Conservation (phyloP, 306 rosid genomes). For the Chamaecrista fasciculata region DNA sequence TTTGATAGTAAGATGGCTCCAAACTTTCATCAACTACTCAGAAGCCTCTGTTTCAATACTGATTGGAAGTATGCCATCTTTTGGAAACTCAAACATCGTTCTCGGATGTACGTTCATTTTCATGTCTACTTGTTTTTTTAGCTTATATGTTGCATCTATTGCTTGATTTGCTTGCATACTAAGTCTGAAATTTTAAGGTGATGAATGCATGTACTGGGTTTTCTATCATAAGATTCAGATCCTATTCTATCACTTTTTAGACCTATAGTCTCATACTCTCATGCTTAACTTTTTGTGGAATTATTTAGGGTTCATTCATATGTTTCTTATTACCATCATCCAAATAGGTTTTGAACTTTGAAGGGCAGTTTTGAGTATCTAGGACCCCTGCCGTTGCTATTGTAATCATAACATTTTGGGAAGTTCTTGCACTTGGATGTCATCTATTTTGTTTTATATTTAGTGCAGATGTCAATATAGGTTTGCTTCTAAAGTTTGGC, state of each 20-base stretch:
- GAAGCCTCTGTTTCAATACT: constrained; percentile 75
- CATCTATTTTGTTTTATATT: neutral
- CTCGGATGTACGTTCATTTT: constrained; percentile 61
- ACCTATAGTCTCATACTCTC: neutral
- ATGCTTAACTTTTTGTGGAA: neutral
- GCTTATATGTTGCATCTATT: neutral
- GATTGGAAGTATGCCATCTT: constrained; percentile 94
- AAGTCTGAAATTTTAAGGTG: constrained; percentile 4
- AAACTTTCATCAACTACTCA: constrained; percentile 62
- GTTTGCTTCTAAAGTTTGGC: neutral
- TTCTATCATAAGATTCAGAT: neutral
- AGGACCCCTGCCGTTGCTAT: neutral
- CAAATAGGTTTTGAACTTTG: neutral
- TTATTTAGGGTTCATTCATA: constrained; percentile 2
- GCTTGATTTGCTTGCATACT: constrained; percentile 4
- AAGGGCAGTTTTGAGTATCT: neutral
- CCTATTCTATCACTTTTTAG: neutral
- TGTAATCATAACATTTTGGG: neutral
- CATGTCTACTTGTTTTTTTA: neutral
- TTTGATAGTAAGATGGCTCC: constrained; percentile 53
- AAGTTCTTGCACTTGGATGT: neutral
- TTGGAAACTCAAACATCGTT: constrained; percentile 88
- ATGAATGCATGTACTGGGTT: constrained; percentile 2
- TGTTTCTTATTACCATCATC: neutral
- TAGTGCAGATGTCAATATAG: neutral